Evolutionary conservation across 2,329 filamentous ascomycete genomes (phyloP), one percentile per base, ranked within the genome.

Genomic region (Westerdykella ornata): DNA sequence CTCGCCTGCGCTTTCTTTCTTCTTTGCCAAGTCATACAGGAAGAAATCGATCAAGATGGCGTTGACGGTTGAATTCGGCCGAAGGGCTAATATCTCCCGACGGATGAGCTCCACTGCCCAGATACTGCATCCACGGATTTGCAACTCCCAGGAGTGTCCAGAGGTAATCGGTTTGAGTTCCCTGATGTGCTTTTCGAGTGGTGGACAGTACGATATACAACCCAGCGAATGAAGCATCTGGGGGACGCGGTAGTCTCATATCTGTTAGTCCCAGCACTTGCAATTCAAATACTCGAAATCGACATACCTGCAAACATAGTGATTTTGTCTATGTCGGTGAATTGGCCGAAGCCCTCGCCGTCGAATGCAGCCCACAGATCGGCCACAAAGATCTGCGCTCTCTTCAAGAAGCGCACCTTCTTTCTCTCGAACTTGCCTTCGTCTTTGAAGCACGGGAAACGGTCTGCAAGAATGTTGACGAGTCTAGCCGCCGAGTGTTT

Each of bases 31-130:
- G 68, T 98, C 92, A 62, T 98, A 98, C 41, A 98, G 71, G 66
- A 96, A 95, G 68, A 97, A 98, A 66, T 98, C 92, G 48, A 98
- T 92, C 54, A 98, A 67, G 30, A 97, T 87, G 18, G 92, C 89
- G 62, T 98, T 98, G 48, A 84, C 65, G 13, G 70, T 68, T 1
- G 81, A 75, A 8, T 83, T 80, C 1, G 88, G 85, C 56, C 96
- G 80, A 12, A 78, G 67, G 35, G 73, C 76, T 42, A 82, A 59
- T 38, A 98, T 97, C 62, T 96, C 86, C 26, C 84, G 77, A 39
- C 81, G 75, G 49, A 98, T 84, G 48, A 96, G 70, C 65, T 98
- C 92, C 1, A 97, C 85, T 46, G 87, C 92, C 89, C 90, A 97
- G 52, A 98, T 95, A 57, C 86, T 95, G 62, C 88, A 92, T 12